A percentile compares a stretch with the other conserved stretches of the same genome.
phyloP scores from a whole-genome alignment of 495 filamentous ascomycete genomes.

The Aspergillus wentii region DNA sequence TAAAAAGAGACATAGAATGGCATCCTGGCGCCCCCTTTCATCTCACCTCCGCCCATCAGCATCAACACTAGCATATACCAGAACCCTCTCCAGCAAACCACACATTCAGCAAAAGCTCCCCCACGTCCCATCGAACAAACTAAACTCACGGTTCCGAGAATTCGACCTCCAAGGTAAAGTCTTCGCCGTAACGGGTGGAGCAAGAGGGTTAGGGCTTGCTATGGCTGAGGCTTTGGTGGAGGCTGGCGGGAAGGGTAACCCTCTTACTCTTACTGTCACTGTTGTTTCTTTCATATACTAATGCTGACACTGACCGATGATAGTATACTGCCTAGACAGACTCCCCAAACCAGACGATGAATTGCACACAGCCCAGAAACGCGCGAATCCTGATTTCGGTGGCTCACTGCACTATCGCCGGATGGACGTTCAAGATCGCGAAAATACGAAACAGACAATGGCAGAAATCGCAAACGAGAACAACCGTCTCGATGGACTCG shows the following conservation, averaged over 20 bases:
- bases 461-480: conserved; percentile 40
- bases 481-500: conserved; percentile 55
- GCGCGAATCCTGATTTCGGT: too few relatives aligned
- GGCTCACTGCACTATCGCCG: conserved; percentile 48
- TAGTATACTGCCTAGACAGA: conserved; percentile 54
- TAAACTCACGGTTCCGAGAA: too few relatives aligned
- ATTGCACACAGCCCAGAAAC: conserved; percentile 31
- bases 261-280: too few relatives aligned
- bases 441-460: conserved; percentile 40
- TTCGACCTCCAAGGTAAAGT: conserved; percentile 56
- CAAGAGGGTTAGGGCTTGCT: conserved; percentile 17
- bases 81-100: too few relatives aligned
- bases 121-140: too few relatives aligned
- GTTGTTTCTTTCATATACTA: too few relatives aligned
- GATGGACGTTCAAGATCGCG: conserved; percentile 48
- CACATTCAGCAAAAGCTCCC: too few relatives aligned
- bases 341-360: conserved; percentile 30
- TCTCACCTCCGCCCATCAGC: too few relatives aligned
- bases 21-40: too few relatives aligned
- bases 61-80: too few relatives aligned
- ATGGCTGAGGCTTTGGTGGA: conserved; percentile 1
- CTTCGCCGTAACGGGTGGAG: conserved; percentile 55
- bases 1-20: too few relatives aligned
- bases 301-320: too few relatives aligned
- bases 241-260: conserved; percentile 4